These are phyloP conservation scores for Vitis amurensis DNA, from an alignment of 164 flowering plant genomes.

Conservation along the genomic window DNA sequence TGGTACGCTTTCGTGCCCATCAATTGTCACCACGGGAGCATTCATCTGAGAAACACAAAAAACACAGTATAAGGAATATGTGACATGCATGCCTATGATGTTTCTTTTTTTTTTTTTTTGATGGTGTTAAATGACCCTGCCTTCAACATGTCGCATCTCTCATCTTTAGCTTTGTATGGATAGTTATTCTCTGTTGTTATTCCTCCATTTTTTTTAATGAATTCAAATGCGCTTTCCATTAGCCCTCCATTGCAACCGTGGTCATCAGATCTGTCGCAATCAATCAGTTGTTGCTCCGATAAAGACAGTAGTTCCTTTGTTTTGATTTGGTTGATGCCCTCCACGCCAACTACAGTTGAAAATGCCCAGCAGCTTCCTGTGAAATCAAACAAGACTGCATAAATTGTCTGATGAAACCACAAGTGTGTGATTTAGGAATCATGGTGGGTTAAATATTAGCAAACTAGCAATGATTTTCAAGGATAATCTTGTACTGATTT, in stretches of 20 bases:
- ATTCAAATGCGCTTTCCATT: constrained; percentile 59
- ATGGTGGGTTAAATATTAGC: no score
- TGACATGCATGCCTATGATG: no score
- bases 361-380: constrained; percentile 82
- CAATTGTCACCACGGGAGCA: constrained; percentile 33
- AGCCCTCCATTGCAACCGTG: constrained; percentile 74
- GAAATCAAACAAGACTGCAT: not conserved
- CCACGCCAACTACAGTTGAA: constrained; percentile 61
- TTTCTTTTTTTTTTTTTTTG: no score
- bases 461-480: no score
- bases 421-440: no score
- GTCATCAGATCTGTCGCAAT: constrained; percentile 47
- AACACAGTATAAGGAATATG: no score
- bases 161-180: constrained; percentile 50
- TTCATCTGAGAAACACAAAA: constrained; percentile 17
- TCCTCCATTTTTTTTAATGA: constrained; percentile 47
- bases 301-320: constrained; percentile 47
- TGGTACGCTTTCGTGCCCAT: constrained; percentile 43
- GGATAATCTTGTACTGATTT: no score
- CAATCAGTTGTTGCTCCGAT: constrained; percentile 77
- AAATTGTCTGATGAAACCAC: no score
- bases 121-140: constrained; percentile 13
- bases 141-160: constrained; percentile 36
- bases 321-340: constrained; percentile 58
- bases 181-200: constrained; percentile 47